Evolutionary conservation across 768 basidiomycete genomes (phyloP).

Genomic region (Guyanaporus albipodus): DNA sequence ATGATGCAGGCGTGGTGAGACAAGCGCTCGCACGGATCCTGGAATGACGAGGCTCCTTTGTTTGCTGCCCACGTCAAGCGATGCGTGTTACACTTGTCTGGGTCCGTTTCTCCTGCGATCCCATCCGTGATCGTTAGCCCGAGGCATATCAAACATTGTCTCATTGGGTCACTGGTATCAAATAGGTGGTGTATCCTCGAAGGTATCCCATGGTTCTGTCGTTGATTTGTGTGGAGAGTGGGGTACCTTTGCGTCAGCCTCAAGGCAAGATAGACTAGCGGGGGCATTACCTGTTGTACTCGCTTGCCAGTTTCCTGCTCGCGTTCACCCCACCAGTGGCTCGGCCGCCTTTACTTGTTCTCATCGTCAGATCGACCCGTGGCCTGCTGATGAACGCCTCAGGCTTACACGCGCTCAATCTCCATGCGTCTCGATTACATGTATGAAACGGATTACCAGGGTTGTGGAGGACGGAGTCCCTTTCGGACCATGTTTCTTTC

Average conservation of each 20-base stretch:
- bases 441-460: too few relatives aligned
- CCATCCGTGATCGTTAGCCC: neutral
- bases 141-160: neutral
- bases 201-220: neutral
- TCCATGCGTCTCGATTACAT: too few relatives aligned
- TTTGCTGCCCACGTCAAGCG: neutral
- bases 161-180: neutral
- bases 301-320: too few relatives aligned
- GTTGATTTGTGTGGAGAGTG: too few relatives aligned
- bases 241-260: neutral
- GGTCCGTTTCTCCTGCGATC: slow-evolving; percentile 12
- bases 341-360: neutral
- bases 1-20: slow-evolving; percentile 45
- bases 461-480: too few relatives aligned
- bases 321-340: too few relatives aligned
- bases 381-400: too few relatives aligned
- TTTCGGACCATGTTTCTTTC: too few relatives aligned
- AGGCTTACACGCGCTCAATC: too few relatives aligned
- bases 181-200: neutral
- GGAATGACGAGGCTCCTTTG: slow-evolving; percentile 1
- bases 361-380: neutral
- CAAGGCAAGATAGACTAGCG: neutral
- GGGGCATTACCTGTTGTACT: too few relatives aligned
- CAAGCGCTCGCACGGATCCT: slow-evolving; percentile 38
- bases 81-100: neutral